Evolutionary conservation across 352 stramenopile genomes (phyloP), one percentile per base, ranked within the genome.

Genomic region (Peronospora tabacina): DNA sequence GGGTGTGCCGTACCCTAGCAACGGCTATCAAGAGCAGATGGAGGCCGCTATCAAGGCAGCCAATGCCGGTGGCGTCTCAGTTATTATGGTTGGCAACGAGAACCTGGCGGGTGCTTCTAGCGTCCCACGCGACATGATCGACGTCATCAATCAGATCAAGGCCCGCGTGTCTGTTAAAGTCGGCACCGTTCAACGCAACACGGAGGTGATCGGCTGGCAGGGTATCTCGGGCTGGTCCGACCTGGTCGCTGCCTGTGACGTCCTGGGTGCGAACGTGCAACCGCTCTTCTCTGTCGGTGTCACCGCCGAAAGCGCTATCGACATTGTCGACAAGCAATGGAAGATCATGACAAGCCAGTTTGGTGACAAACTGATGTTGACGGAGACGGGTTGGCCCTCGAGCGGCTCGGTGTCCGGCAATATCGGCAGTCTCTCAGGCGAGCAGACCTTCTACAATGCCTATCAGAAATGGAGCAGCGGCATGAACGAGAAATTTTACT

Each of bases 61-160:
- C 22, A 26, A 26, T 26, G 22, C 22, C 22, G 22, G 22, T 26
- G 22, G 22, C 22, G 22, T 26, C 22, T 26, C 22, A 6, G 3
- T 6, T 49, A 77, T 87, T 43, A 78, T 87, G 20, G 58, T 85
- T 32, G 75, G 75, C 11, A 85, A 87, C 38, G 75, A 87, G 42
- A 85, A 87, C 45, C 54, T 83, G 34, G 66, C 52, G 3, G 37
- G 30, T 22, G 32, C 50, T 8, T 37, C 7, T 20, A 51, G 7
- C 0, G 70, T 81, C 13, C 68, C 70, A 0, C 6, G 16, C 2
- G 59, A 63, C 0, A 68, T 81, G 54, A 63, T 68, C 49, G 16
- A 30, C 3, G 34, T 64, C 22, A 83, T 87, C 30, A 52, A 55
- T 13, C 35, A 33, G 1, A 66, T 83, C 55, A 83, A 83, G 59